Percentiles rank a stretch among this genome's conserved stretches.
Evolutionary conservation across 179 eudicot genomes (phyloP).

Genomic region (Spinacia oleracea): DNA sequence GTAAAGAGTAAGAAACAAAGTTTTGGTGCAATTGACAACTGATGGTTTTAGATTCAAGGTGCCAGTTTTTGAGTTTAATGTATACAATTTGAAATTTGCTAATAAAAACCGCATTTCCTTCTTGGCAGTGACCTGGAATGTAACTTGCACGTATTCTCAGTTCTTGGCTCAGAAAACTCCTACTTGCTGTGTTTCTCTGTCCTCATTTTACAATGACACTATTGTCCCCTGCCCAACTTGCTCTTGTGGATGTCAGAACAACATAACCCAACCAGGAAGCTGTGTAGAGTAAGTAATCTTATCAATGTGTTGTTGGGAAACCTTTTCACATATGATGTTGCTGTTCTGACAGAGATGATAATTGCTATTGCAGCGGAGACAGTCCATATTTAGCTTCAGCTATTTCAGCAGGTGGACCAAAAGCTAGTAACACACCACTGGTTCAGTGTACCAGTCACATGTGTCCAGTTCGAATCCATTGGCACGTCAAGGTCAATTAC

Average conservation of each 20-base stretch:
- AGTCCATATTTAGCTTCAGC: constrained; percentile 47
- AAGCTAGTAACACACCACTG: constrained; percentile 31
- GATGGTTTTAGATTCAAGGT: background rate
- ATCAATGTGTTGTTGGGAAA: background rate
- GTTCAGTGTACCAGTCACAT: constrained; percentile 45
- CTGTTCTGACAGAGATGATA: constrained; percentile 6
- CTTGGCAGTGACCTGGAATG: constrained; percentile 49
- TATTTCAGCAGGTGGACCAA: constrained; percentile 34
- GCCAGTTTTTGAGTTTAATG: constrained; percentile 3
- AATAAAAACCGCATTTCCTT: constrained; percentile 12
- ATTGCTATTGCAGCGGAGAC: constrained; percentile 32
- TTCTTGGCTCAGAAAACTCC: constrained; percentile 48
- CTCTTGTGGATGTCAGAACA: constrained; percentile 48
- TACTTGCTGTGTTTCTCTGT: constrained; percentile 47
- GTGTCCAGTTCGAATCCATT: constrained; percentile 50
- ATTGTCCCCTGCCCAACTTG: constrained; percentile 53
- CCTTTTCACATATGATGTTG: constrained; percentile 4
- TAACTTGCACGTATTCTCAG: constrained; percentile 49
- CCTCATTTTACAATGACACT: constrained; percentile 48
- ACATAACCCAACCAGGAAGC: constrained; percentile 47
- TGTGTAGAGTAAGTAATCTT: constrained; percentile 40
- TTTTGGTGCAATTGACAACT: background rate
- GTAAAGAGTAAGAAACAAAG: background rate
- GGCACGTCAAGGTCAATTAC: constrained; percentile 52
- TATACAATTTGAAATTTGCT: background rate